phyloP scores from a whole-genome alignment of 129 eudicot species.

The Logfia minima region DNA sequence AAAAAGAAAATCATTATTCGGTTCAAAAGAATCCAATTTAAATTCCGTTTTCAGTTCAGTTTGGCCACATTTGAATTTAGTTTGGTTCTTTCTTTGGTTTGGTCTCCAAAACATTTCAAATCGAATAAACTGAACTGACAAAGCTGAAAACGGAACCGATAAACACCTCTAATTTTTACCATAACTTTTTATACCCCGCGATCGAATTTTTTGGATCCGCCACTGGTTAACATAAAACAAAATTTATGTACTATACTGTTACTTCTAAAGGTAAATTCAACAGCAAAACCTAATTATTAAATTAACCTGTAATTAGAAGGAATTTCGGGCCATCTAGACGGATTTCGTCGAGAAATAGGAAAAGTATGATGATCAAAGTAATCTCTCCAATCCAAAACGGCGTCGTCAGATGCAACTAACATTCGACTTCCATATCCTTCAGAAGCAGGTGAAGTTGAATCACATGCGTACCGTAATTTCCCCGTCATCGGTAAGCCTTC shows the following conservation, averaged over 20 bases:
- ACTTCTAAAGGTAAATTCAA: neutral
- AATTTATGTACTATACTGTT: neutral
- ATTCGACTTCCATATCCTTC: constrained; percentile 90
- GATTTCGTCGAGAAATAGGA: constrained; percentile 62
- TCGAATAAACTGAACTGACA: too few species aligned
- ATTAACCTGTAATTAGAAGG: constrained; percentile 66
- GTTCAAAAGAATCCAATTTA: too few species aligned
- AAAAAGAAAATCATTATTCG: too few species aligned
- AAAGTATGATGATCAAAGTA: constrained; percentile 86
- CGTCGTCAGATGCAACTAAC: constrained; percentile 62
- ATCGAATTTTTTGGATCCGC: too few species aligned
- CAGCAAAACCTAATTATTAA: neutral
- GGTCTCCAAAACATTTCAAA: too few species aligned
- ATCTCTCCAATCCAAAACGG: constrained; percentile 94
- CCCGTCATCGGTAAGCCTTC: constrained; percentile 41
- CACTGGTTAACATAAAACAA: neutral
- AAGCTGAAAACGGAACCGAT: too few species aligned
- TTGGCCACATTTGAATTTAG: too few species aligned
- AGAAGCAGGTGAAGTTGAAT: constrained; percentile 60
- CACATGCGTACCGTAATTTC: constrained; percentile 58
- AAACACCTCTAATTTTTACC: too few species aligned
- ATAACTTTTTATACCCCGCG: too few species aligned
- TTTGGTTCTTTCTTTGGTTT: too few species aligned
- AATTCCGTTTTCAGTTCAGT: too few species aligned
- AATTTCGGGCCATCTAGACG: constrained; percentile 64